These are phyloP conservation scores for Trametes meyenii DNA, from an alignment of 768 basidiomycete species.

Conservation along the genomic window DNA sequence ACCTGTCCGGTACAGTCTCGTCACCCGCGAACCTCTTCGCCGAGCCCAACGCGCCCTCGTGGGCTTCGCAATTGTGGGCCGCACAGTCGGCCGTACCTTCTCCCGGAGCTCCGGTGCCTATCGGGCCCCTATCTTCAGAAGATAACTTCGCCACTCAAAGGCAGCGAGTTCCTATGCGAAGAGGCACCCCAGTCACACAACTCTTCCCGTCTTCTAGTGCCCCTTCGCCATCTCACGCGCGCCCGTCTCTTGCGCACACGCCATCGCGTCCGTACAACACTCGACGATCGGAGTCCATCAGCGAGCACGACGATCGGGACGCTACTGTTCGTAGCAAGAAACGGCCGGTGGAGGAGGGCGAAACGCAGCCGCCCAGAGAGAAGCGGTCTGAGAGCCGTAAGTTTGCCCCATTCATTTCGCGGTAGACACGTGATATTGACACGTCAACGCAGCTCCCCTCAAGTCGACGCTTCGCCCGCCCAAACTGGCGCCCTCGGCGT, in stretches of 20 bases:
- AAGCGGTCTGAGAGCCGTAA: conserved; percentile 30
- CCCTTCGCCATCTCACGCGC: conserved; percentile 55
- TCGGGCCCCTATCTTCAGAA: conserved; percentile 33
- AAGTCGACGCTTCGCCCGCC: conserved; percentile 86
- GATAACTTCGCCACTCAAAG: conserved; percentile 46
- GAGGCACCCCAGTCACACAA: conserved; percentile 47
- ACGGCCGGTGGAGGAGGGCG: conserved; percentile 37
- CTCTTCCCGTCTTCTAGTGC: conserved; percentile 76
- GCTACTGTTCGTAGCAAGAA: conserved; percentile 72
- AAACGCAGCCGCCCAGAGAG: conserved; percentile 24
- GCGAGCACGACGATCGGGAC: conserved; percentile 63
- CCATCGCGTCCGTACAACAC: conserved; percentile 61
- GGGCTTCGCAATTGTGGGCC: conserved; percentile 72
- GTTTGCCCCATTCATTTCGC: conserved; percentile 23
- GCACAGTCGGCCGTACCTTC: conserved; percentile 42
- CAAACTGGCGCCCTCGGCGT: conserved; percentile 90
- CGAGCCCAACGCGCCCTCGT: conserved; percentile 51
- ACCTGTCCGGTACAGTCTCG: conserved; percentile 48
- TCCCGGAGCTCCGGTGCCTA: conserved; percentile 42
- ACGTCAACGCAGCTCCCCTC: conserved; percentile 52
- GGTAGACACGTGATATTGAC: conserved; percentile 32
- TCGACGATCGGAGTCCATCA: conserved; percentile 67
- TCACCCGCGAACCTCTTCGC: conserved; percentile 58
- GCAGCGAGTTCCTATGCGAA: conserved; percentile 41
- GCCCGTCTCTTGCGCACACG: conserved; percentile 46